Evolutionary conservation across 306 rosid genomes (phyloP).

Genomic region (Phaseolus lunatus): DNA sequence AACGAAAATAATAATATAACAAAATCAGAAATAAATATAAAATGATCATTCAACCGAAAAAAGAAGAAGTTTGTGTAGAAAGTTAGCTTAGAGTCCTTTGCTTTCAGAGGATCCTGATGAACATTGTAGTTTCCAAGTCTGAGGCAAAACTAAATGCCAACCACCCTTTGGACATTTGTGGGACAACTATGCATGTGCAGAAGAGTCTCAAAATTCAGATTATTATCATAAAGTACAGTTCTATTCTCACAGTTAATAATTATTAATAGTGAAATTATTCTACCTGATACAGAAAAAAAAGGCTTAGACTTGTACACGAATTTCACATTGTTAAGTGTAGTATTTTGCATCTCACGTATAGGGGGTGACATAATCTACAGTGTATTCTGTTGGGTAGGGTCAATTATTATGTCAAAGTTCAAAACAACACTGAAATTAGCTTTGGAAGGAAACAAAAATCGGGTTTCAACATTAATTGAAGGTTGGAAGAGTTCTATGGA

Average conservation of each 20-base stretch:
- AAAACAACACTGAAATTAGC: slow-evolving; percentile 42
- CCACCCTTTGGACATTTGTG: slow-evolving; percentile 46
- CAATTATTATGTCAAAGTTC: slow-evolving; percentile 5
- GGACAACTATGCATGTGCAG: slow-evolving; percentile 59
- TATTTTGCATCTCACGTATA: not conserved
- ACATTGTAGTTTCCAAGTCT: slow-evolving; percentile 49
- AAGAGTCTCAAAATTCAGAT: slow-evolving; percentile 32
- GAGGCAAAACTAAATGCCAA: slow-evolving; percentile 57
- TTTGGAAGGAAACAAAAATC: slow-evolving; percentile 35
- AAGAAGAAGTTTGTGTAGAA: slow-evolving; percentile 14
- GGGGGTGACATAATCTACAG: slow-evolving; percentile 30
- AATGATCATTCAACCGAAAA: not conserved
- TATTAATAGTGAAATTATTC: slow-evolving; percentile 44
- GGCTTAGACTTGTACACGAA: slow-evolving; percentile 10
- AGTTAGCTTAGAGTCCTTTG: slow-evolving; percentile 47
- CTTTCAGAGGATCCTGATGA: slow-evolving; percentile 50
- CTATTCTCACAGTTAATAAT: slow-evolving; percentile 42
- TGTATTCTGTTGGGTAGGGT: slow-evolving; percentile 15
- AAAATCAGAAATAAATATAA: not conserved
- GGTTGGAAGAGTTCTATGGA: slow-evolving; percentile 31
- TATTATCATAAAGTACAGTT: slow-evolving; percentile 43
- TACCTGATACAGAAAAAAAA: slow-evolving; percentile 47
- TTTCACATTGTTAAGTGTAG: not conserved
- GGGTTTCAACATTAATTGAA: slow-evolving; percentile 46
- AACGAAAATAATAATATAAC: slow-evolving; percentile 21